phyloP scores from a whole-genome alignment of 2,329 filamentous ascomycete genomes.

The Pyrenophora seminiperda region DNA sequence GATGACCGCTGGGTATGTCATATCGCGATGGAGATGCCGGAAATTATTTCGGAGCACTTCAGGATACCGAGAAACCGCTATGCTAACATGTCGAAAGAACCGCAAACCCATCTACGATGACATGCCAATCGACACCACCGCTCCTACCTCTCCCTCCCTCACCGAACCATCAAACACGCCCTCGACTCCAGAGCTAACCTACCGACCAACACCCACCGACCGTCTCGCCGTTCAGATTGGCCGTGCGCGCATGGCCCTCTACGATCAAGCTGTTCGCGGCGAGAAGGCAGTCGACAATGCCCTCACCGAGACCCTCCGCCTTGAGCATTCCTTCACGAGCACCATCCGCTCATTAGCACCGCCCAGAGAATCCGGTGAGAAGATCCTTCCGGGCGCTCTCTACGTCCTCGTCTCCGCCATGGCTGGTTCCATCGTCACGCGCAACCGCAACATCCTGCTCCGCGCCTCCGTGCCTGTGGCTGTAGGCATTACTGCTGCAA shows the following conservation, averaged over 20 bases:
- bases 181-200: conserved; percentile 37
- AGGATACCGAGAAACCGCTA: not conserved
- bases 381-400: conserved; percentile 83
- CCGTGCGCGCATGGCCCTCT: conserved; percentile 77
- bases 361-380: conserved; percentile 81
- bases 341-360: conserved; percentile 90
- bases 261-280: conserved; percentile 72
- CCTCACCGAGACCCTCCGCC: conserved; percentile 78
- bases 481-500: conserved; percentile 81
- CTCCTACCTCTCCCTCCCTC: conserved; percentile 47
- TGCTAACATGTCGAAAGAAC: conserved; percentile 22
- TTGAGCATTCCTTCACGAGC: conserved; percentile 87
- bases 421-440: conserved; percentile 88
- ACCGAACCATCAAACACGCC: conserved; percentile 32
- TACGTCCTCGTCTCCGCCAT: conserved; percentile 95
- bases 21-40: not conserved
- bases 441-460: conserved; percentile 84
- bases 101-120: conserved; percentile 80
- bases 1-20: conserved; percentile 28
- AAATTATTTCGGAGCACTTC: not conserved
- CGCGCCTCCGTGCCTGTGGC: conserved; percentile 76
- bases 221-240: conserved; percentile 84
- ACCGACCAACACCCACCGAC: conserved; percentile 79
- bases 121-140: conserved; percentile 46
- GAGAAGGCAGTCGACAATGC: conserved; percentile 84